Conservation (phyloP, 192 early-diverging fungal species). For the Gorgonomyces haynaldii region DNA sequence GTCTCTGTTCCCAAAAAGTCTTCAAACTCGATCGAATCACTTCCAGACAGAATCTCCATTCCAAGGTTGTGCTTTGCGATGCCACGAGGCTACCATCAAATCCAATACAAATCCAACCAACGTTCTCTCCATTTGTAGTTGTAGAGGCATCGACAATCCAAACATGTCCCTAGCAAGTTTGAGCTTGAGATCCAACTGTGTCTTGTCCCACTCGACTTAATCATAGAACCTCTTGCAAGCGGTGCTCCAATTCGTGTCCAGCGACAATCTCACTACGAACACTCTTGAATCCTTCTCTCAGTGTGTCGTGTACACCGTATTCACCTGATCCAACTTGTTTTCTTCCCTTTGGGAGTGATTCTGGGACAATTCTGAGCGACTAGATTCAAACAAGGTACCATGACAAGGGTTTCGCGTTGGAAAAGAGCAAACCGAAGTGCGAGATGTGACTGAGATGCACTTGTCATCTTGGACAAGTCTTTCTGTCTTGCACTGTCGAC, state of each 20-base stretch:
- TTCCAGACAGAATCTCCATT: slow-evolving; percentile 77
- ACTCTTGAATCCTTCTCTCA: slow-evolving; percentile 60
- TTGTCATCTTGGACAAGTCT: too few relatives aligned
- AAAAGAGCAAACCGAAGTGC: too few relatives aligned
- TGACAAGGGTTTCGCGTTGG: too few relatives aligned
- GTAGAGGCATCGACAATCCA: slow-evolving; percentile 86
- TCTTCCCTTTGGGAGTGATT: background rate
- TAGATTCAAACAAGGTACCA: too few relatives aligned
- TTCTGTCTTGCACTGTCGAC: too few relatives aligned
- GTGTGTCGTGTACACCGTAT: slow-evolving; percentile 72
- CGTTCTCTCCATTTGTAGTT: slow-evolving; percentile 80
- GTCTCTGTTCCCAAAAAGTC: slow-evolving; percentile 61
- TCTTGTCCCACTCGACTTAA: slow-evolving; percentile 64
- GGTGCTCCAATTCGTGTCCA: slow-evolving; percentile 70
- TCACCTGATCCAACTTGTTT: slow-evolving; percentile 9
- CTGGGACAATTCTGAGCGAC: background rate
- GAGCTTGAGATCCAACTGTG: slow-evolving; percentile 70
- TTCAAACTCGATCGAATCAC: slow-evolving; percentile 82
- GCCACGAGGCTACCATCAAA: slow-evolving; percentile 1
- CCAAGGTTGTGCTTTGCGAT: slow-evolving; percentile 50
- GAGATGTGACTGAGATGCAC: too few relatives aligned
- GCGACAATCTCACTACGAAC: slow-evolving; percentile 50
- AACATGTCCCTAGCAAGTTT: slow-evolving; percentile 68
- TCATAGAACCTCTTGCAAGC: slow-evolving; percentile 46
- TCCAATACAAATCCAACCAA: slow-evolving; percentile 25